Base-by-base conservation (phyloP, 164 flowering plant genomes). In the Hamamelis virginiana region DNA sequence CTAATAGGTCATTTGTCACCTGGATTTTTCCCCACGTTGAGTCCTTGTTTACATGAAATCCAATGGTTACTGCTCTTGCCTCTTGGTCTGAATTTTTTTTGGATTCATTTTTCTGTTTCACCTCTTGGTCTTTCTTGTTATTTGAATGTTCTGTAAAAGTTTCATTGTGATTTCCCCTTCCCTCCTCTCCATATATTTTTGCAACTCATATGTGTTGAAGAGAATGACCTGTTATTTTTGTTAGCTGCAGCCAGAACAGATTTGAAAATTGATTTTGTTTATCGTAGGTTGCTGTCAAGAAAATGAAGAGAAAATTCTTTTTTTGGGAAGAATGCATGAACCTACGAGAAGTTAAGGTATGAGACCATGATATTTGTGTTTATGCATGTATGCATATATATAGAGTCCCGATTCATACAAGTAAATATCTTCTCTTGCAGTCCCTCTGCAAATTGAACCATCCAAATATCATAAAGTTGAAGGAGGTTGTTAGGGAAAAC, bases 281-380 rank as follows among this genome's bases (percentile, higher is more conserved):
- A 18, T 67, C 38, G 9, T 18, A 92, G 98, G 98, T 92, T 87
- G 98, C 98, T 50, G 85, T 92, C n/a, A 92, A 92, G 79, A 92
- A 86, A 77, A 89, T 92, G 98, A 92, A 91, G 79, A 88, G 93
- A 59, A 90, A 86, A 78, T 92, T 80, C 67, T 91, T 78, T 69
- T 81, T 69, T 62, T 92, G 98, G 98, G 96, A 90, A 67, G 98
- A 91, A 68, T 89, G 94, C 69, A 65, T 87, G 75, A 87, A 84
- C 74, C 80, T 92, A 66, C 81, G 96, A 52, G 98, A 92, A 85
- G 87, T 91, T 23, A 91, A 89, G 96, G 98, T 89, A 72, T 66
- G 76, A 26, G 26, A 66, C 38, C 33, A 26, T 22, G 8, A 8
- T 64, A 60, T 67, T 26, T 23, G n/a, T n/a, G n/a, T 25, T 10